Base-by-base conservation (phyloP, 306 rosid species). In the Comarum palustre region DNA sequence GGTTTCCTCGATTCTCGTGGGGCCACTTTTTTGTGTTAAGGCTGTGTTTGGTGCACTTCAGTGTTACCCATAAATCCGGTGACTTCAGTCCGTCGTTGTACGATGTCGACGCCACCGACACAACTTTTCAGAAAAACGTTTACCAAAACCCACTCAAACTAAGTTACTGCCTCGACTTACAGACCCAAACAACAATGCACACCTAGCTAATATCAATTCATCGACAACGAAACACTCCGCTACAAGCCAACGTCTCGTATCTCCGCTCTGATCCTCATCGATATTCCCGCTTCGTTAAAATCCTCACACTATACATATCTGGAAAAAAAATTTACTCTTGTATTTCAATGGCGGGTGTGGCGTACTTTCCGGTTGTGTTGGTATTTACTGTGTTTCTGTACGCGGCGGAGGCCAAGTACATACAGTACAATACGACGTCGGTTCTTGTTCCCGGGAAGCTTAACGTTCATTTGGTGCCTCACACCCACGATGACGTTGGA, bases 391-490 rank as follows among this genome's bases (percentile, higher is more conserved):
- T 72, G 5, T 15, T 62, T 15, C 6, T 73, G 9, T 70, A 34
- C 1, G 77, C 87, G 34, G 86, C 87, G 22, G 85, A 89, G 61
- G 77, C 86, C 0, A 86, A 82, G 81, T 88, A 67, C 51, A 71
- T 91, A 17, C 68, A 47, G 62, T 91, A 91, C 81, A 83, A 91
- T 74, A 91, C 97, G 12, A 85, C 87, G 2, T 73, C 91, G 19
- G 66, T 42, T 42, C 66, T 78, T 60, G 89, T 85, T 15, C 82
- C 86, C 31, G 90, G 87, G 43, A 91, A 91, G 79, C 82, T 91
- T 48, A 89, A 89, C 45, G 95, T 91, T 70, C 97, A 91, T 77
- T 82, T 91, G 80, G 97, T 89, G 0, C 69, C 97, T 81, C 97
- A 91, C 38, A 8, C 70, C 58, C 97, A 91, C 22, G 95, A 91